A percentile compares a stretch with the other conserved stretches of the same genome.
These are phyloP conservation scores for Lentinus brumalis DNA, from an alignment of 768 basidiomycete species.

Conservation along the genomic window DNA sequence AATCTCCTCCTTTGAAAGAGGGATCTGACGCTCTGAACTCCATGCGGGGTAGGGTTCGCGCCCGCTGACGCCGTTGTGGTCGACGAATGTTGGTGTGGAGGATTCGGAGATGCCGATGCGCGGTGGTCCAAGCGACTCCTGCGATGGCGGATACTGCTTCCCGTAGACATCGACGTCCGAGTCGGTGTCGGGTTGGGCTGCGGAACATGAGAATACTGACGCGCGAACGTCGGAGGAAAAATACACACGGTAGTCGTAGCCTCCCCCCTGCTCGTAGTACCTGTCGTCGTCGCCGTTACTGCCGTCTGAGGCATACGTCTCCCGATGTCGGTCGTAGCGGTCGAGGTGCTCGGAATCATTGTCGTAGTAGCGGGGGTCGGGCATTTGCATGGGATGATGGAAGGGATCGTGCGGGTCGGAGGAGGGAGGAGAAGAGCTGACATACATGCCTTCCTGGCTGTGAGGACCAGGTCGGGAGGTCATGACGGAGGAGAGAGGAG, in stretches of 20 bases:
- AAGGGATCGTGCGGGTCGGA: slow-evolving; percentile 73
- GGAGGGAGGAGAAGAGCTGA: slow-evolving; percentile 60
- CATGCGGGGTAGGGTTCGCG: slow-evolving; percentile 94
- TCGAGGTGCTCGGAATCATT: slow-evolving; percentile 74
- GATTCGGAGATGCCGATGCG: slow-evolving; percentile 66
- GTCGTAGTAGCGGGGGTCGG: slow-evolving; percentile 55
- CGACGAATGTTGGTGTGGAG: slow-evolving; percentile 72
- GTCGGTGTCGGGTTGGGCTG: slow-evolving; percentile 82
- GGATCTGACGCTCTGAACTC: slow-evolving; percentile 89
- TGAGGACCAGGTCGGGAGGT: slow-evolving; percentile 55
- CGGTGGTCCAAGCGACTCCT: slow-evolving; percentile 71
- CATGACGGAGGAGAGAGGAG: slow-evolving; percentile 35
- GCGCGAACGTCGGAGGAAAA: background rate
- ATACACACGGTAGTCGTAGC: slow-evolving; percentile 65
- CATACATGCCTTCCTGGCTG: slow-evolving; percentile 65
- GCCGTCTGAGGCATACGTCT: slow-evolving; percentile 66
- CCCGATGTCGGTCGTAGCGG: slow-evolving; percentile 56
- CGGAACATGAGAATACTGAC: background rate
- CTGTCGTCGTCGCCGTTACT: slow-evolving; percentile 55
- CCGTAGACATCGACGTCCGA: slow-evolving; percentile 77
- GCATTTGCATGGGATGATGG: slow-evolving; percentile 32
- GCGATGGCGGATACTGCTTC: slow-evolving; percentile 69
- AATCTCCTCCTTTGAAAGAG: slow-evolving; percentile 98
- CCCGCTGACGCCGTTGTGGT: slow-evolving; percentile 53
- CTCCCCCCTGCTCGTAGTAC: slow-evolving; percentile 66